These are phyloP conservation scores for Lentinula raphanica DNA, from an alignment of 768 basidiomycete species.

Conservation along the genomic window DNA sequence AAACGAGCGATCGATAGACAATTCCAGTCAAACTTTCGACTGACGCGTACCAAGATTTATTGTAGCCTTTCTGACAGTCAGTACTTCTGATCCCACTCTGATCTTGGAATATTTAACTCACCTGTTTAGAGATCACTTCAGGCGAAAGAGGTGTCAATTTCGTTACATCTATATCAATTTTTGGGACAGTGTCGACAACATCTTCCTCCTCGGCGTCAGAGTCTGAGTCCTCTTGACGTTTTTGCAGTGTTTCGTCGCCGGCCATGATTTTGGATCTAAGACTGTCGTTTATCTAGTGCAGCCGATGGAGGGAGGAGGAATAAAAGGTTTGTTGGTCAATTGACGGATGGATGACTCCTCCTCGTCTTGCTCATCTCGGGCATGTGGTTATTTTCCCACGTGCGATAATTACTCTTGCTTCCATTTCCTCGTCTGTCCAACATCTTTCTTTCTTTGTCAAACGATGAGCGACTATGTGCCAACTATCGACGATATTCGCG, in stretches of 20 bases:
- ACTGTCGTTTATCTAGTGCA: not conserved
- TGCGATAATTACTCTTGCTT: not conserved
- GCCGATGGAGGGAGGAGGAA: not conserved
- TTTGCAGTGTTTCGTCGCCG: conserved; percentile 62
- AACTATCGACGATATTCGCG: conserved; percentile 17
- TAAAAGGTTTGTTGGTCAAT: not conserved
- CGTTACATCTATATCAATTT: conserved; percentile 73
- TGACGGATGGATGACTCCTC: not conserved
- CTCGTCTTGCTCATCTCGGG: not conserved
- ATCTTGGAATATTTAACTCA: conserved; percentile 27
- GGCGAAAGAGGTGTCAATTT: conserved; percentile 86
- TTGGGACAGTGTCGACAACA: conserved; percentile 47
- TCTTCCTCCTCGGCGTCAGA: conserved; percentile 61
- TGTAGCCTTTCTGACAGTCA: conserved; percentile 60
- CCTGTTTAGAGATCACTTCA: conserved; percentile 89
- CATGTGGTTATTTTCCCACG: not conserved
- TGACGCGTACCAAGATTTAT: conserved; percentile 74
- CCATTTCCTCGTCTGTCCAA: not conserved
- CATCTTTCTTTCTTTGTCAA: not conserved
- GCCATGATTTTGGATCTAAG: conserved; percentile 44
- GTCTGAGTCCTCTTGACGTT: conserved; percentile 62
- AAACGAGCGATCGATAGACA: not conserved
- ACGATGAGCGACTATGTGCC: conserved; percentile 11
- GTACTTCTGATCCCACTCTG: not conserved
- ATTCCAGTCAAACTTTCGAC: conserved; percentile 4